These are phyloP conservation scores for Aeschynomene evenia DNA, from an alignment of 306 rosid genomes.

Conservation along the genomic window DNA sequence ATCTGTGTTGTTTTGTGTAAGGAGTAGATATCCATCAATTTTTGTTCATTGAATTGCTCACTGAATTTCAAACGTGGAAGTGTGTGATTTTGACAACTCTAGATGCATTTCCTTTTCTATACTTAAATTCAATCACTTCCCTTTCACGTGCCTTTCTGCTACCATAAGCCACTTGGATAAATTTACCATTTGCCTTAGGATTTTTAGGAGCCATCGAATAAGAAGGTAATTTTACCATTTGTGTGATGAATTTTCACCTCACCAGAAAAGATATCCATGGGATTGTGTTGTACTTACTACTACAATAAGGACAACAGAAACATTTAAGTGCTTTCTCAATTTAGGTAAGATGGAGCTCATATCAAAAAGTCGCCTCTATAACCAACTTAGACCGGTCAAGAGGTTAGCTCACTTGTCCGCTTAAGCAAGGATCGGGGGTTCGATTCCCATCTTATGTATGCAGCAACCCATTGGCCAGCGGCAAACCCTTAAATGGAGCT, in stretches of 20 bases:
- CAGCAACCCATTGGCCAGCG: no score
- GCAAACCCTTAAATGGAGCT: no score
- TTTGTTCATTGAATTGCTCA: slow-evolving; percentile 19
- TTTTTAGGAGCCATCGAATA: background rate
- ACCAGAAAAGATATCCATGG: background rate
- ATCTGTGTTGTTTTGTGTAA: background rate
- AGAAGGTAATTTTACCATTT: no score
- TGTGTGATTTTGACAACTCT: slow-evolving; percentile 3
- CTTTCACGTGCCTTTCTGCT: slow-evolving; percentile 26
- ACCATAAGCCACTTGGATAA: background rate
- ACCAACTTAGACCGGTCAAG: no score
- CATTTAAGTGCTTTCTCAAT: background rate
- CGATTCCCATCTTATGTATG: no score
- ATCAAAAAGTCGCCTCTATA: no score
- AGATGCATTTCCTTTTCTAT: slow-evolving; percentile 2
- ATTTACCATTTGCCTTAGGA: background rate
- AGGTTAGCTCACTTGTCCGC: no score
- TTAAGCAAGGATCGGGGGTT: no score
- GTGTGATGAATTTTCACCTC: no score
- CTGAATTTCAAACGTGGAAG: slow-evolving; percentile 25
- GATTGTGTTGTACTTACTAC: background rate
- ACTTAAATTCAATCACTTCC: slow-evolving; percentile 1
- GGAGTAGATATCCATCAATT: slow-evolving; percentile 18
- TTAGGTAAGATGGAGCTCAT: background rate
- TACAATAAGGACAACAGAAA: background rate